Evolutionary conservation across 768 basidiomycete species (phyloP).

Genomic region (Pulveroboletus sp.): DNA sequence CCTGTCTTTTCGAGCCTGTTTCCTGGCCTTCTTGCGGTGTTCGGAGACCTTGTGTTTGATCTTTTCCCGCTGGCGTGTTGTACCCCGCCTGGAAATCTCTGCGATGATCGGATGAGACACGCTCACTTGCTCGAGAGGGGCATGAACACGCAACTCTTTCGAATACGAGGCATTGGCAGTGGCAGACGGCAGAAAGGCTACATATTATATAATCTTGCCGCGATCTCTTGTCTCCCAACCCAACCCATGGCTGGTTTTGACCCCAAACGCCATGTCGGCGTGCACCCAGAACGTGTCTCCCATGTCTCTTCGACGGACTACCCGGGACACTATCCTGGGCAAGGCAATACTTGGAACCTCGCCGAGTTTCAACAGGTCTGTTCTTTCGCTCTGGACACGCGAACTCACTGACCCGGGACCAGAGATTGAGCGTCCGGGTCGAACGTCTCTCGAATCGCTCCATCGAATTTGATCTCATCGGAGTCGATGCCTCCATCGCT

Average conservation of each 20-base stretch:
- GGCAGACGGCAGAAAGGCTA: neutral
- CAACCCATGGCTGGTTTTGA: slow-evolving; percentile 26
- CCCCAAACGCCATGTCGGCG: slow-evolving; percentile 55
- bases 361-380: slow-evolving; percentile 71
- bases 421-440: slow-evolving; percentile 73
- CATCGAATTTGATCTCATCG: slow-evolving; percentile 92
- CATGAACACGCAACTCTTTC: slow-evolving; percentile 49
- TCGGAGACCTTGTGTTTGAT: slow-evolving; percentile 74
- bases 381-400: neutral
- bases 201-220: slow-evolving; percentile 16
- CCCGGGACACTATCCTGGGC: slow-evolving; percentile 82
- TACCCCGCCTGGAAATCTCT: slow-evolving; percentile 83
- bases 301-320: slow-evolving; percentile 87
- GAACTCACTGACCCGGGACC: slow-evolving; percentile 11
- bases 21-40: slow-evolving; percentile 69
- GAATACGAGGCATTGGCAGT: slow-evolving; percentile 54
- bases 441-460: slow-evolving; percentile 77
- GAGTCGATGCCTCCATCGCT: slow-evolving; percentile 93
- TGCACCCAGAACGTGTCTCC: slow-evolving; percentile 65
- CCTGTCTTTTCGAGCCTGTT: slow-evolving; percentile 67
- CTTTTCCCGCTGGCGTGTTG: slow-evolving; percentile 68
- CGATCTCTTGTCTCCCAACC: neutral
- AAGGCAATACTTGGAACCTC: slow-evolving; percentile 84
- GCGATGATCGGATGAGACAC: slow-evolving; percentile 1
- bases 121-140: neutral